These are phyloP conservation scores for Bipolaris victoriae DNA, from an alignment of 2,329 filamentous ascomycete genomes.

Conservation along the genomic window DNA sequence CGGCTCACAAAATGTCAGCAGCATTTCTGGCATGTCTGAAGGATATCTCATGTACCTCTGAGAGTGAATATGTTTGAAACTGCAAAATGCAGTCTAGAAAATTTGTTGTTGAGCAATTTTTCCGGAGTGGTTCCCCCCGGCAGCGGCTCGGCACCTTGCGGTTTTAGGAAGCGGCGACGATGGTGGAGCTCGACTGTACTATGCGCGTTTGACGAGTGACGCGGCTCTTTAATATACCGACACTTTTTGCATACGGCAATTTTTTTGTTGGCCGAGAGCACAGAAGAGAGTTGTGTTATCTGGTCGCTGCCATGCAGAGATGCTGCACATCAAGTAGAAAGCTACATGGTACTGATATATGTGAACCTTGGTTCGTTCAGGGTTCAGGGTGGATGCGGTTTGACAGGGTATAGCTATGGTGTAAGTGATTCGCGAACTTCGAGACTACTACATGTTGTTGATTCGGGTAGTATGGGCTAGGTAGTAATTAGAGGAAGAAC, in stretches of 20 bases:
- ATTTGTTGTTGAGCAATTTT: conserved; percentile 19
- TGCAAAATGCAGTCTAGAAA: background rate
- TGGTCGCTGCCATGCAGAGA: background rate
- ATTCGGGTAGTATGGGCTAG: background rate
- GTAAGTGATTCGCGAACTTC: no score
- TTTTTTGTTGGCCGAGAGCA: background rate
- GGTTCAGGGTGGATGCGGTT: background rate
- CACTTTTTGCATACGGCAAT: no score
- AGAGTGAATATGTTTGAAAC: background rate
- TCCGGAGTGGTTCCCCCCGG: conserved; percentile 19
- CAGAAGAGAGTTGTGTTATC: background rate
- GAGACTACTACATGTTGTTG: background rate
- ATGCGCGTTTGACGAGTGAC: background rate
- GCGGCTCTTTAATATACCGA: background rate
- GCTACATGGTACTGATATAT: background rate
- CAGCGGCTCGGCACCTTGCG: conserved; percentile 26
- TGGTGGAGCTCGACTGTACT: conserved; percentile 6
- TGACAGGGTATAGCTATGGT: background rate
- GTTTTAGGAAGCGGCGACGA: conserved; percentile 18
- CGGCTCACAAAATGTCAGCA: conserved; percentile 20
- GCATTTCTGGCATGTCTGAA: conserved; percentile 7
- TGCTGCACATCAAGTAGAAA: background rate
- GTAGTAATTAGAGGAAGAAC: background rate
- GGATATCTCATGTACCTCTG: conserved; percentile 11
- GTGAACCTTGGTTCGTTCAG: background rate